phyloP scores from a whole-genome alignment of 352 stramenopile genomes.

The Phytophthora pinifolia region DNA sequence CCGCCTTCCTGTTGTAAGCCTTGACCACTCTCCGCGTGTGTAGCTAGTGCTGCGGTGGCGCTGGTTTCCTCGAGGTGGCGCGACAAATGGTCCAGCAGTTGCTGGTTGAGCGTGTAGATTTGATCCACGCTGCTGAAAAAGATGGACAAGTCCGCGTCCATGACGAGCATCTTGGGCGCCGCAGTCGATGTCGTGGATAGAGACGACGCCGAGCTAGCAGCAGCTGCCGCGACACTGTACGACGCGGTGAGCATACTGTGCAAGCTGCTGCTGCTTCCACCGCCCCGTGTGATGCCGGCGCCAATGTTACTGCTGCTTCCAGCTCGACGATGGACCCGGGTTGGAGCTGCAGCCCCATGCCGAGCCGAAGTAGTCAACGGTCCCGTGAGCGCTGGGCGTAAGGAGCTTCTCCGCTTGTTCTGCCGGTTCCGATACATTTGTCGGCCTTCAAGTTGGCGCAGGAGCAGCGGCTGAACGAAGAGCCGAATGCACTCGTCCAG shows the following conservation, averaged over 20 bases:
- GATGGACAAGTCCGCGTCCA: constrained; percentile 85
- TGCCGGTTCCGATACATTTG: constrained; percentile 65
- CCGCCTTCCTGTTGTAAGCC: constrained; percentile 5
- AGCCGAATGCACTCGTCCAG: constrained; percentile 83
- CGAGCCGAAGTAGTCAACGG: constrained; percentile 18
- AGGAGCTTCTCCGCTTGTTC: constrained; percentile 61
- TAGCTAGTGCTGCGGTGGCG: constrained; percentile 19
- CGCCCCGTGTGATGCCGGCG: constrained; percentile 33
- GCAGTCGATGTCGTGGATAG: constrained; percentile 23
- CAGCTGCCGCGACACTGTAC: constrained; percentile 29
- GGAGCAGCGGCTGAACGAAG: constrained; percentile 79
- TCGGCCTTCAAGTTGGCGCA: constrained; percentile 78
- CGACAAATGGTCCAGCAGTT: constrained; percentile 83
- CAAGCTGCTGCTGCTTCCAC: constrained; percentile 51
- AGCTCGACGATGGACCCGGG: constrained; percentile 22
- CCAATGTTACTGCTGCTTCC: constrained; percentile 41
- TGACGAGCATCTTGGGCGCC: constrained; percentile 55
- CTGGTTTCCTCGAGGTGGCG: constrained; percentile 73
- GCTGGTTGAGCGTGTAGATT: constrained; percentile 88
- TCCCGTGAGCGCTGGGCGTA: constrained; percentile 47
- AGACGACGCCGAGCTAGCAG: constrained; percentile 26
- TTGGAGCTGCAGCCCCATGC: constrained; percentile 1
- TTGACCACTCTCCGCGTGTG: constrained; percentile 12
- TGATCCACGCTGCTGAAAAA: constrained; percentile 90
- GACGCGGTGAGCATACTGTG: constrained; percentile 40